Evolutionary conservation across 2,329 filamentous ascomycete genomes (phyloP).

Genomic region (Seiridium cupressi): DNA sequence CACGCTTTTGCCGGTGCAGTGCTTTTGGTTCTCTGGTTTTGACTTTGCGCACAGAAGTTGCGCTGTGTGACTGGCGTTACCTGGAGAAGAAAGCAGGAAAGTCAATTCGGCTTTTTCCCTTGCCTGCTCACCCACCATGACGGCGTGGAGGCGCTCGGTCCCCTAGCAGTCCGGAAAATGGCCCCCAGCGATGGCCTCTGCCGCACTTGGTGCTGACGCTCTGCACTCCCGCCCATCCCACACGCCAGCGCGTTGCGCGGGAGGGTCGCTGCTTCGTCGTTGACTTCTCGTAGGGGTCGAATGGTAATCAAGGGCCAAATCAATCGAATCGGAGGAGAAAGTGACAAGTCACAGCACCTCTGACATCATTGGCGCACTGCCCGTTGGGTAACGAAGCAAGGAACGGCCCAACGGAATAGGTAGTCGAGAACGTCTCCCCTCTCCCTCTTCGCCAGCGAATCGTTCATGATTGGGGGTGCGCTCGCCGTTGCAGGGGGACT

Average conservation of each 20-base stretch:
- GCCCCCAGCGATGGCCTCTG: background rate
- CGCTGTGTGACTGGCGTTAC: background rate
- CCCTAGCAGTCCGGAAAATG: background rate
- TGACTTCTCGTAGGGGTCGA: background rate
- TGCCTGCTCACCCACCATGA: too few relatives aligned
- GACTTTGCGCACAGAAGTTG: background rate
- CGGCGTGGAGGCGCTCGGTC: too few relatives aligned
- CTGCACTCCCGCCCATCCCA: background rate
- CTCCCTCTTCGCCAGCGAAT: background rate
- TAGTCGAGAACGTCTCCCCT: background rate
- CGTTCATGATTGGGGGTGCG: background rate
- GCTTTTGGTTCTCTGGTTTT: background rate
- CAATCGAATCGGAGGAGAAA: background rate
- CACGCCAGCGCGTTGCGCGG: background rate
- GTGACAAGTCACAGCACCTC: background rate
- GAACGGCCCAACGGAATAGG: too few relatives aligned
- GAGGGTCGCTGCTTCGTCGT: background rate
- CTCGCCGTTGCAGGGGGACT: background rate
- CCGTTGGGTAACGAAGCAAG: too few relatives aligned
- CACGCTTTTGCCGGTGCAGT: too few relatives aligned
- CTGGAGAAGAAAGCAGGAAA: background rate
- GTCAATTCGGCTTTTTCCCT: background rate
- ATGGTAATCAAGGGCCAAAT: too few relatives aligned
- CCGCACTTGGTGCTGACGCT: background rate
- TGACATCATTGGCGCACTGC: slow-evolving; percentile 1